Evolutionary conservation across 2,329 filamentous ascomycete species (phyloP), one percentile per base, ranked within the genome.

Genomic region (Hymenoscyphus scutula): DNA sequence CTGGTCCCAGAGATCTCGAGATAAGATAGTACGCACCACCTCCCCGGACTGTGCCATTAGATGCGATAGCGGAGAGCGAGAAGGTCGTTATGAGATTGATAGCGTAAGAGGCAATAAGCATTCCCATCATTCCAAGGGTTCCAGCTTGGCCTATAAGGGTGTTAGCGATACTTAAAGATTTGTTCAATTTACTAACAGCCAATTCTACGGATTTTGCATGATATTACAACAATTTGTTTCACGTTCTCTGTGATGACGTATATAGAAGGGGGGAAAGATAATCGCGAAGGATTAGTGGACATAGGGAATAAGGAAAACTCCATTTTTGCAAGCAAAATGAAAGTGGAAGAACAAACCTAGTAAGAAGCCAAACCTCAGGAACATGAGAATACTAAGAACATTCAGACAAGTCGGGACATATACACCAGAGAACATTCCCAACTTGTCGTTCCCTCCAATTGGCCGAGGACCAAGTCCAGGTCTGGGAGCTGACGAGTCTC

Each of bases 11-110:
- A 53, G 90, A 93, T 65, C 92, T 84, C 6, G 91, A 96, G 62
- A 96, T 96, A 62, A 96, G 80, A 71, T 94, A 96, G 74, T 96
- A 96, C 41, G 92, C 91, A 58, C 92, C 92, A 15, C 92, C 92
- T 15, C 91, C 92, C 69, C 91, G 88, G 61, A 96, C 92, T 55
- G 92, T 93, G 29, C 92, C 92, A 74, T 96, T 96, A 1, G 91
- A 93, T 37, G 92, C 92, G 70, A 96, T 94, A 10, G 92, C 92
- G 4, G 91, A 96, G 32, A 96, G 84, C 2, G 91, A 96, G 71
- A 96, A 86, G 0, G 89, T 91, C 0, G 92, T 96, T 59, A 96
- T 80, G n/a, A 95, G 81, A 73, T 95, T 89, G 68, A 96, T 89
- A 17, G 85, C 77, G 73, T 96, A 96, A n/a, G 90, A 89, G 51